Evolutionary conservation across 2,329 filamentous ascomycete species (phyloP), one percentile per base, ranked within the genome.

Genomic region (Cercospora brassicicola): DNA sequence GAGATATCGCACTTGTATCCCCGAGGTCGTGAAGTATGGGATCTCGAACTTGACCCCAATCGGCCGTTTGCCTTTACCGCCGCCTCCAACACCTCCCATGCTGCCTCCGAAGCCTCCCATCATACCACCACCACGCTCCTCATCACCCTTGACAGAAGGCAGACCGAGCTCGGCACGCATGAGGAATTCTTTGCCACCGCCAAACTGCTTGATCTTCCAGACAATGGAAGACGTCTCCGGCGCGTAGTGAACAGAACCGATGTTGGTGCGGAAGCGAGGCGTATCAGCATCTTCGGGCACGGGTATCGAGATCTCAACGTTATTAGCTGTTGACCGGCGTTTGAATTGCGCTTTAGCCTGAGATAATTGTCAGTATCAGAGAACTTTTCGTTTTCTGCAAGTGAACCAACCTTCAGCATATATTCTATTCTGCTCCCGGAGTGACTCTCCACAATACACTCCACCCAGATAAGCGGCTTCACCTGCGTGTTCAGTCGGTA

Each of bases 161-260:
- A 99, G 84, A 60, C 95, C 95, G 11, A 99, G 86, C 83, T 99
- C 95, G 18, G 95, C 95, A 66, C 95, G 91, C 95, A 99, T 99
- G 74, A 99, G 85, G 77, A 99, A 99, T 79, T 99, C 95, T 82
- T 99, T 99, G 74, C 90, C 89, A n/a, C 95, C 95, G 55, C 95
- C 95, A 80, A 99, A 99, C 77, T 99, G 95, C 85, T 99, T 99
- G 80, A 99, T 99, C 85, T 99, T 99, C 95, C 95, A 99, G 61
- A 99, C 91, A 74, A 99, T 99, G 67, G 94, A 94, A 71, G 92
- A 96, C 78, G 97, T 94, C 81, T 99, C 95, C 0, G 95, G 95
- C 3, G 94, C 94, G 79, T 99, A 99, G 82, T 99, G 95, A 11
- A 99, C 95, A 31, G 91, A 93, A 65, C 95, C 95, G 70, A 99